These are phyloP conservation scores for Phytophthora fragariae DNA, from an alignment of 352 stramenopile species.

Conservation along the genomic window DNA sequence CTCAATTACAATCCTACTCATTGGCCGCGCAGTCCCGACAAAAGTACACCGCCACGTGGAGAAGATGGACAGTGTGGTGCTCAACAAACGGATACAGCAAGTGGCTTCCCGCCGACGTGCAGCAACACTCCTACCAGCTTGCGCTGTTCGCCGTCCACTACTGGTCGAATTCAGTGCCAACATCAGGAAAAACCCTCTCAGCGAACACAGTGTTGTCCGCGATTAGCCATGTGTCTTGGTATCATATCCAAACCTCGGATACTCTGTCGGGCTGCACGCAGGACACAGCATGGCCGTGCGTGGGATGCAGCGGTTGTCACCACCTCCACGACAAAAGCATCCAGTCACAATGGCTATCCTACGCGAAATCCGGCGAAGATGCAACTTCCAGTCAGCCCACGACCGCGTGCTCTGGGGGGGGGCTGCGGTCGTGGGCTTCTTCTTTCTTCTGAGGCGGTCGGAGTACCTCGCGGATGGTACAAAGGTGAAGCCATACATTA, in stretches of 20 bases:
- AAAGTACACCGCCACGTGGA: constrained; percentile 14
- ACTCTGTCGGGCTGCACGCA: constrained; percentile 14
- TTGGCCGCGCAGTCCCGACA: not conserved
- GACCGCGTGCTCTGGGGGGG: constrained; percentile 24
- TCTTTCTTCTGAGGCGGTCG: constrained; percentile 20
- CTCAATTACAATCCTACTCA: constrained; percentile 5
- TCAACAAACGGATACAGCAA: not conserved
- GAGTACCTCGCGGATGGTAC: constrained; percentile 19
- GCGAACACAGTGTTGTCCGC: constrained; percentile 20
- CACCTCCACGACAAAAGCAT: constrained; percentile 3
- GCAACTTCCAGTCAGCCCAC: constrained; percentile 17
- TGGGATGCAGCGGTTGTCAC: constrained; percentile 21
- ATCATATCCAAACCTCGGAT: not conserved
- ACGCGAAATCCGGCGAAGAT: not conserved
- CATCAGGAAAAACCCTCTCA: not conserved
- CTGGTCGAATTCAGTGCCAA: not conserved
- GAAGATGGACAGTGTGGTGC: constrained; percentile 14
- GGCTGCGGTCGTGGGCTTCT: constrained; percentile 28
- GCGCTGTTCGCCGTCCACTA: not conserved
- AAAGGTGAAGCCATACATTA: constrained; percentile 9
- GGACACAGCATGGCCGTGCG: constrained; percentile 17
- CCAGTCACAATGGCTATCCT: constrained; percentile 3
- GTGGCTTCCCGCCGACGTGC: not conserved
- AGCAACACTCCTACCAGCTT: constrained; percentile 3
- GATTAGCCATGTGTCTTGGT: constrained; percentile 24